Evolutionary conservation across 2,329 filamentous ascomycete species (phyloP).

Genomic region (Penicillium sclerotiorum): DNA sequence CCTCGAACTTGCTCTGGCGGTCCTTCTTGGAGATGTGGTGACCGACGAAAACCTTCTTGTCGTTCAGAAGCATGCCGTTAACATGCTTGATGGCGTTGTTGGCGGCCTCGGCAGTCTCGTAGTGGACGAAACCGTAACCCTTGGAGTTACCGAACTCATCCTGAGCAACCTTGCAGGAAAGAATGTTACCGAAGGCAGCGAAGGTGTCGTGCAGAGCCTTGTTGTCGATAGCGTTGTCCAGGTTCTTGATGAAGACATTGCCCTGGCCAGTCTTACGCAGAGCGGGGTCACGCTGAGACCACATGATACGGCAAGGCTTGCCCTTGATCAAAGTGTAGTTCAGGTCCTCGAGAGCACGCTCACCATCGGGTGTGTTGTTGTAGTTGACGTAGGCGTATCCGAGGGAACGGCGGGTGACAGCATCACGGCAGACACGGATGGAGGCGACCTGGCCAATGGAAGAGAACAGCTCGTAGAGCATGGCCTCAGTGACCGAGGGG

Average conservation of each 20-base stretch:
- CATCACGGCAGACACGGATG: conserved; percentile 99
- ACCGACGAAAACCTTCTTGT: conserved; percentile 99
- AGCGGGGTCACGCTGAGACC: conserved; percentile 98
- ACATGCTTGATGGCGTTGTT: conserved; percentile 98
- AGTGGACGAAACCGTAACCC: conserved; percentile 99
- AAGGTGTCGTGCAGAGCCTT: conserved; percentile 99
- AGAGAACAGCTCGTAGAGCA: conserved; percentile 99
- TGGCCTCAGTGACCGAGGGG: conserved; percentile 95
- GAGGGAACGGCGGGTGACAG: conserved; percentile 95
- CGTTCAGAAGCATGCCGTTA: conserved; percentile 98
- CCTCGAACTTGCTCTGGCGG: conserved; percentile 99
- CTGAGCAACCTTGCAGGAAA: conserved; percentile 99
- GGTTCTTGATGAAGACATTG: conserved; percentile 99
- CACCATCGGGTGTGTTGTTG: conserved; percentile 93
- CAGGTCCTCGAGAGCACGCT: conserved; percentile 97
- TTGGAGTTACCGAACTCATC: conserved; percentile 97
- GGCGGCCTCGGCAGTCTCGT: conserved; percentile 98
- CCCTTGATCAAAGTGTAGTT: conserved; percentile 99
- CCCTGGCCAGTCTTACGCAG: conserved; percentile 99
- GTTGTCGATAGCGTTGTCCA: conserved; percentile 98
- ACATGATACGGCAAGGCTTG: conserved; percentile 99
- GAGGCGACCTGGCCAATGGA: conserved; percentile 98
- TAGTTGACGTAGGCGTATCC: conserved; percentile 99
- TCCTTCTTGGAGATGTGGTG: conserved; percentile 99
- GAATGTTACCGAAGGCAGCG: conserved; percentile 96